Conservation (phyloP, 2,329 filamentous ascomycete genomes). For the Coniella lustricola region DNA sequence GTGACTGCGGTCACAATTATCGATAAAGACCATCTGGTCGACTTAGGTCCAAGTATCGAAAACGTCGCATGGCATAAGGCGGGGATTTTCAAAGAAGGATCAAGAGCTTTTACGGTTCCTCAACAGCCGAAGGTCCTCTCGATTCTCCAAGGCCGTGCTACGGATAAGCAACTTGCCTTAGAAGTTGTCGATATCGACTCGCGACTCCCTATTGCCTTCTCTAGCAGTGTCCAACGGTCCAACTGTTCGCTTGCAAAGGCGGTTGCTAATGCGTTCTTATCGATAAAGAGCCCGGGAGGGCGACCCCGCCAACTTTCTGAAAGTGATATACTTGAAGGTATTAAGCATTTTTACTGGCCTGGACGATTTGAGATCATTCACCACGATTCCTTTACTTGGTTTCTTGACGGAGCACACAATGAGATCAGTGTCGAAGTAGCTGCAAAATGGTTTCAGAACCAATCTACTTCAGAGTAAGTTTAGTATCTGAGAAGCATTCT, state of each 20-base stretch:
- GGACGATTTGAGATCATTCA: neutral
- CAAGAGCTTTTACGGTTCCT: slow-evolving; percentile 49
- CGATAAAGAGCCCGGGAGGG: neutral
- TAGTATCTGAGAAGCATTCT: too few species aligned
- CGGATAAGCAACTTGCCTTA: neutral
- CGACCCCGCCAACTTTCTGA: neutral
- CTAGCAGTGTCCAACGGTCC: neutral
- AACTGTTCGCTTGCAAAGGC: neutral
- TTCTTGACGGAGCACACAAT: neutral
- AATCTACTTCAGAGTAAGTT: too few species aligned
- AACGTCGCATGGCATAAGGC: slow-evolving; percentile 88
- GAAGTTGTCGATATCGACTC: neutral
- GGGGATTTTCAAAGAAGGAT: slow-evolving; percentile 69
- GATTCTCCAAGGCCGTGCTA: neutral
- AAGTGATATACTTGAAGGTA: neutral
- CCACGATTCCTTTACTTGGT: neutral
- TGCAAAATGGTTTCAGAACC: neutral
- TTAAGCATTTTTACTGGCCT: neutral
- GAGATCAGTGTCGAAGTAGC: neutral
- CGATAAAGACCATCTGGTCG: slow-evolving; percentile 75
- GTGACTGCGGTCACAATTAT: slow-evolving; percentile 72
- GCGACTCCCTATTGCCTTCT: neutral
- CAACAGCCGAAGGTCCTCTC: neutral
- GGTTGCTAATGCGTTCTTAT: neutral
- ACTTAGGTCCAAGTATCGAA: slow-evolving; percentile 72